Conservation (phyloP, 495 filamentous ascomycete genomes). For the Trichoderma asperelloides region DNA sequence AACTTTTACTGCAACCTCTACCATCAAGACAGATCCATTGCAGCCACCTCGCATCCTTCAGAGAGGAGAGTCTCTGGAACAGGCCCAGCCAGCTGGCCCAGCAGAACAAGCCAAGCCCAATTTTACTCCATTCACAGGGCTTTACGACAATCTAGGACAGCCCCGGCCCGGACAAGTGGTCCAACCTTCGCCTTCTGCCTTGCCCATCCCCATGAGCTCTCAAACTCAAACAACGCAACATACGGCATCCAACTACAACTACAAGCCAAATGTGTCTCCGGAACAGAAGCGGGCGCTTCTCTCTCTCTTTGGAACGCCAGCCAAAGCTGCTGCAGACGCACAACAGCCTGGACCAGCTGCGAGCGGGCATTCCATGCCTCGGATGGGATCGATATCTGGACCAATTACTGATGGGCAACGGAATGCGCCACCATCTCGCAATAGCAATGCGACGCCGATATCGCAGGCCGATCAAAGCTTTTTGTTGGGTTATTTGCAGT, state of each 20-base stretch:
- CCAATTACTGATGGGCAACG: conserved; percentile 20
- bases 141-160: background rate
- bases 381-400: conserved; percentile 32
- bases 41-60: background rate
- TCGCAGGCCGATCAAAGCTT: conserved; percentile 68
- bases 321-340: conserved; percentile 22
- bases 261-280: conserved; percentile 27
- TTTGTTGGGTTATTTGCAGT: conserved; percentile 62
- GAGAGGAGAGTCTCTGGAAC: background rate
- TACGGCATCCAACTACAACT: conserved; percentile 13
- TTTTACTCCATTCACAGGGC: background rate
- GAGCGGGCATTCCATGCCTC: conserved; percentile 14
- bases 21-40: conserved; percentile 1
- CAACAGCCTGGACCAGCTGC: background rate
- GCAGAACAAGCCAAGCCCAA: background rate
- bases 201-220: background rate
- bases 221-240: conserved; percentile 12
- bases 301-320: conserved; percentile 60
- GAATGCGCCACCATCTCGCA: conserved; percentile 28
- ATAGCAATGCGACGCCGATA: conserved; percentile 44
- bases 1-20: conserved; percentile 12
- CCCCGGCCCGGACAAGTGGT: background rate
- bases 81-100: background rate
- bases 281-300: conserved; percentile 63
- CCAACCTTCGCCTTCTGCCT: background rate